Evolutionary conservation across 306 rosid genomes (phyloP).

Genomic region (Lithocarpus polystachyus): DNA sequence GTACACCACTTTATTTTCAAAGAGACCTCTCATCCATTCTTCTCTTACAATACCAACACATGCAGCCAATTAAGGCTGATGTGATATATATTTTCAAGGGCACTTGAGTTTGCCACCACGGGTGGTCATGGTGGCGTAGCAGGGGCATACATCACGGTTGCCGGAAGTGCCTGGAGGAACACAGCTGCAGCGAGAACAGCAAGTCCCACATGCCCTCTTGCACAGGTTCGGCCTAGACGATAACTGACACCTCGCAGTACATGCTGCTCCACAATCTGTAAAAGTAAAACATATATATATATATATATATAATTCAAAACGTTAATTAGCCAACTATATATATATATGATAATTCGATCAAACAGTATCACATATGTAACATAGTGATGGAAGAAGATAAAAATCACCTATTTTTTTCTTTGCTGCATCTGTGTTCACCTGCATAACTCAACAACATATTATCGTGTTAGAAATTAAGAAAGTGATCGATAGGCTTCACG

Average conservation of each 20-base stretch:
- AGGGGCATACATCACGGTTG: constrained; percentile 40
- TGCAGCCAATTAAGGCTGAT: too few relatives aligned
- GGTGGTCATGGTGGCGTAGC: constrained; percentile 50
- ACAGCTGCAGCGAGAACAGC: constrained; percentile 47
- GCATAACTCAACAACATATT: background rate
- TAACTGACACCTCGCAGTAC: constrained; percentile 34
- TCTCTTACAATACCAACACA: too few relatives aligned
- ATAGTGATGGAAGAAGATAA: background rate
- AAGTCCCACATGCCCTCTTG: constrained; percentile 50
- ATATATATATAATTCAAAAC: background rate
- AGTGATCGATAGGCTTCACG: background rate
- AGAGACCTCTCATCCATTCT: too few relatives aligned
- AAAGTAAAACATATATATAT: too few relatives aligned
- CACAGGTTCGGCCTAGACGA: constrained; percentile 38
- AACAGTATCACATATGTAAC: background rate
- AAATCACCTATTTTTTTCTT: background rate
- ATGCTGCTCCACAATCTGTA: constrained; percentile 40
- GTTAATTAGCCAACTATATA: background rate
- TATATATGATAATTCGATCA: background rate
- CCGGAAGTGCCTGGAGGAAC: constrained; percentile 54
- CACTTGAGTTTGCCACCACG: constrained; percentile 51
- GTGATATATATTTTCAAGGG: constrained; percentile 19
- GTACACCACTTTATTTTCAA: too few relatives aligned
- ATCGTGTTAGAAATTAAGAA: background rate
- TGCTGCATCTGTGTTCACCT: background rate